phyloP scores from a whole-genome alignment of 2,329 filamentous ascomycete genomes.

The Alternaria rosae region DNA sequence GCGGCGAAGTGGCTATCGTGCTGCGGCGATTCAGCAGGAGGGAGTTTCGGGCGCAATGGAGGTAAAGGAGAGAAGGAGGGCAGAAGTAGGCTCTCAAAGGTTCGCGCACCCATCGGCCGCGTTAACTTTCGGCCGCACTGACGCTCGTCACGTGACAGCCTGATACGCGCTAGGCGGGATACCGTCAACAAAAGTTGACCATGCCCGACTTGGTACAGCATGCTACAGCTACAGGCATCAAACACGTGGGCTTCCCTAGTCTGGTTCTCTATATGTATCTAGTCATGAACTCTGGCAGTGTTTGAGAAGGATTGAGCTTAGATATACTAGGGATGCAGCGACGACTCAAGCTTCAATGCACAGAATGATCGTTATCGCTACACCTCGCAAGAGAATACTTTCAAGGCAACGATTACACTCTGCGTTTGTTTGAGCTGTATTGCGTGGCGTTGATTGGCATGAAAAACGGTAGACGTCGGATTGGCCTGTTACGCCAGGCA shows the following conservation, averaged over 20 bases:
- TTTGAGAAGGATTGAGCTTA: background rate
- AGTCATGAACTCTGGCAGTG: background rate
- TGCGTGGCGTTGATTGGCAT: background rate
- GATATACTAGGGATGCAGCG: background rate
- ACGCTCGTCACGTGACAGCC: constrained; percentile 19
- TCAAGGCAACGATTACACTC: background rate
- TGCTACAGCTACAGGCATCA: constrained; percentile 2
- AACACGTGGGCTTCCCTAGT: background rate
- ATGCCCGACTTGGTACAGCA: constrained; percentile 4
- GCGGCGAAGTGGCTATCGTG: constrained; percentile 13
- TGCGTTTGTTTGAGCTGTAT: background rate
- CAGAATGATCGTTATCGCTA: background rate
- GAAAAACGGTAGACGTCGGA: background rate
- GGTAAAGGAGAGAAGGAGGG: constrained; percentile 26
- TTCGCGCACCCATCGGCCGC: constrained; percentile 27
- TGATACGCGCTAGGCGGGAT: constrained; percentile 12
- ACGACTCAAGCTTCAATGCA: background rate
- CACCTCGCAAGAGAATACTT: too few relatives aligned
- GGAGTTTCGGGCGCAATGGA: constrained; percentile 19
- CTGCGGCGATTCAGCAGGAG: constrained; percentile 25
- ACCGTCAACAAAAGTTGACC: constrained; percentile 2
- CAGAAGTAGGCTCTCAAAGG: constrained; percentile 25
- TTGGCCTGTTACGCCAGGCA: constrained; percentile 3
- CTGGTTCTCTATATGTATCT: background rate
- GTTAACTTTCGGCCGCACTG: constrained; percentile 28